Conservation (phyloP, 805 yeast species). For the Metschnikowia santaceciliae region DNA sequence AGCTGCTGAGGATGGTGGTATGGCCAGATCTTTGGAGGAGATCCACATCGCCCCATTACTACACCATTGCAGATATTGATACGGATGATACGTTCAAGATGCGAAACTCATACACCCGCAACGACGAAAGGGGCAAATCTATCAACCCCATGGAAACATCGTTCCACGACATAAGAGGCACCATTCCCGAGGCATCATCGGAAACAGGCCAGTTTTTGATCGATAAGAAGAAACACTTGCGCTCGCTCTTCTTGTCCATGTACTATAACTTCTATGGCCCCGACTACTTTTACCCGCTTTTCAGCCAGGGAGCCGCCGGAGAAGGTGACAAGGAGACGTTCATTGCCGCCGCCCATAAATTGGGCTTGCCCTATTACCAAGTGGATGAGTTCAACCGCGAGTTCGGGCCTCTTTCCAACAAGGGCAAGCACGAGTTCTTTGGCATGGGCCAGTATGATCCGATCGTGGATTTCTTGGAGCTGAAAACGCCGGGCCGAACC, state of each 20-base stretch:
- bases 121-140: slow-evolving; percentile 25
- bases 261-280: slow-evolving; percentile 39
- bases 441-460: slow-evolving; percentile 41
- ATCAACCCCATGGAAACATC: slow-evolving; percentile 12
- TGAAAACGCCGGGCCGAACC: slow-evolving; percentile 1
- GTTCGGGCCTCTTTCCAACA: slow-evolving; percentile 28
- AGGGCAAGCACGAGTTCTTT: slow-evolving; percentile 25
- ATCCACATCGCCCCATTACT: slow-evolving; percentile 34
- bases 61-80: slow-evolving; percentile 30
- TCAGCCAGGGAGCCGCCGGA: slow-evolving; percentile 41
- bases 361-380: slow-evolving; percentile 34
- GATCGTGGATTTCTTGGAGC: slow-evolving; percentile 26
- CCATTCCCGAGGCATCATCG: slow-evolving; percentile 35
- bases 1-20: slow-evolving; percentile 24
- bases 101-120: slow-evolving; percentile 27
- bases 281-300: slow-evolving; percentile 33
- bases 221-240: slow-evolving; percentile 29
- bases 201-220: slow-evolving; percentile 40
- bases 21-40: slow-evolving; percentile 45
- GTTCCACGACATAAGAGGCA: slow-evolving; percentile 28
- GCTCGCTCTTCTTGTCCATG: slow-evolving; percentile 31
- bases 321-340: slow-evolving; percentile 43
- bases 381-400: slow-evolving; percentile 35
- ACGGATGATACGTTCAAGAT: slow-evolving; percentile 18
- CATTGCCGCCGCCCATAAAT: slow-evolving; percentile 38